Evolutionary conservation across 495 filamentous ascomycete genomes (phyloP).

Genomic region (Melanomma pulvis-pyrius): DNA sequence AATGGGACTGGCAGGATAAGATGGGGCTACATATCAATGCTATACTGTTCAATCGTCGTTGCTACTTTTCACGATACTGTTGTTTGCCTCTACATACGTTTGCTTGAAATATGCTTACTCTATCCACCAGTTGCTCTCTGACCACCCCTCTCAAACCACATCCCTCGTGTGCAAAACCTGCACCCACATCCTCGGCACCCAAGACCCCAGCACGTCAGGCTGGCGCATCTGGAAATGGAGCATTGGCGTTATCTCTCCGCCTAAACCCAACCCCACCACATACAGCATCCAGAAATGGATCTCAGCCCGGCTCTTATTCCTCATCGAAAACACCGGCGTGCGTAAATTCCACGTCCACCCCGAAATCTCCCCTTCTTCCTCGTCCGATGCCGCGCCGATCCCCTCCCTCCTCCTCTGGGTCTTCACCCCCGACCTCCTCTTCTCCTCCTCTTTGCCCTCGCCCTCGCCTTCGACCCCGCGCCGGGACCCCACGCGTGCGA

Average conservation of each 20-base stretch:
- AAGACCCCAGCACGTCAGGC: constrained; percentile 3
- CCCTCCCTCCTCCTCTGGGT: constrained; percentile 41
- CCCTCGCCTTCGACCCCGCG: not conserved
- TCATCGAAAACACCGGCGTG: constrained; percentile 41
- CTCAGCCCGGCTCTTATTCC: constrained; percentile 39
- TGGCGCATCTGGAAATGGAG: constrained; percentile 29
- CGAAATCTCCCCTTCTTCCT: not conserved
- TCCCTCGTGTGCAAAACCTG: constrained; percentile 10
- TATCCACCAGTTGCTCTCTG: not conserved
- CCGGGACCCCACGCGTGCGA: constrained; percentile 38
- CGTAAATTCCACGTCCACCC: constrained; percentile 41
- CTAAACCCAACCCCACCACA: not conserved
- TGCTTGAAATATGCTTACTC: not conserved
- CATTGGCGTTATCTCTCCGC: not conserved
- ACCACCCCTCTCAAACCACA: not conserved
- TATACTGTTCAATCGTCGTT: too few relatives aligned
- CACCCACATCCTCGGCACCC: constrained; percentile 9
- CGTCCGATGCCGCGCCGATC: not conserved
- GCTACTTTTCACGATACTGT: not conserved
- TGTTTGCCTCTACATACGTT: constrained; percentile 1
- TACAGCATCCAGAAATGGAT: constrained; percentile 45
- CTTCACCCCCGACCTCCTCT: constrained; percentile 43
- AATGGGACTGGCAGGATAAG: constrained; percentile 33
- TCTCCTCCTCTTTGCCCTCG: constrained; percentile 40
- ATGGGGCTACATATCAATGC: constrained; percentile 15